Percentiles rank a stretch among this genome's conserved stretches.
These are phyloP conservation scores for Zygotorulaspora sp. DNA, from an alignment of 805 yeast genomes.

Conservation along the genomic window DNA sequence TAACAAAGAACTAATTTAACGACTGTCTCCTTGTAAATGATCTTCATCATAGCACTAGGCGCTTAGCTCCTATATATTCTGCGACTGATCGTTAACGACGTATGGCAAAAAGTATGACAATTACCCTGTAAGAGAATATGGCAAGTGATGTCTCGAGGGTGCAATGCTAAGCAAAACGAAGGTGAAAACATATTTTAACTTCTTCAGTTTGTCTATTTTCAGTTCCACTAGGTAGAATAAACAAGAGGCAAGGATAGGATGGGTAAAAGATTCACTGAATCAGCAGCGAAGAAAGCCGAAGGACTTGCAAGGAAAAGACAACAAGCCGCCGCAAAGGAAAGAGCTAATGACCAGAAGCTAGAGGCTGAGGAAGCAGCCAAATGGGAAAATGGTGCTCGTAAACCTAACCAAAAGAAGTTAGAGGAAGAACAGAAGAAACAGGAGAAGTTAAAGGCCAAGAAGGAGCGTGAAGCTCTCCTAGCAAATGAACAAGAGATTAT, in stretches of 20 bases:
- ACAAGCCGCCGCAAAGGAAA: constrained; percentile 29
- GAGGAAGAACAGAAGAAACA: constrained; percentile 32
- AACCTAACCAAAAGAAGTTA: constrained; percentile 24
- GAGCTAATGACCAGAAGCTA: constrained; percentile 19
- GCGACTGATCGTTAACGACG: not conserved
- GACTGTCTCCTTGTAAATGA: not conserved
- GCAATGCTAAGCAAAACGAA: not conserved
- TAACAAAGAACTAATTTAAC: no score
- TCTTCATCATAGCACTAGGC: not conserved
- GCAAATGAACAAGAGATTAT: constrained; percentile 32
- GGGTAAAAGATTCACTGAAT: constrained; percentile 37
- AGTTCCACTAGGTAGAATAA: no score
- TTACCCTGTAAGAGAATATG: not conserved
- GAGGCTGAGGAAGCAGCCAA: constrained; percentile 35
- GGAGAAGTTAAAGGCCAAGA: constrained; percentile 30
- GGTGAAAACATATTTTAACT: no score
- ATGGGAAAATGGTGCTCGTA: constrained; percentile 34
- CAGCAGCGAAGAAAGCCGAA: constrained; percentile 35
- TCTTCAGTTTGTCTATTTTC: no score
- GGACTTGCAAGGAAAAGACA: constrained; percentile 35
- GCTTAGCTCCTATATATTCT: not conserved
- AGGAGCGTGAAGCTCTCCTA: constrained; percentile 32
- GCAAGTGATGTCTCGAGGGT: not conserved
- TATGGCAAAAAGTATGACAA: no score
- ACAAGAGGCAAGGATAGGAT: constrained; percentile 13